These are phyloP conservation scores for Aspergillus pseudoviridinutans DNA, from an alignment of 2,329 filamentous ascomycete species.

Conservation along the genomic window DNA sequence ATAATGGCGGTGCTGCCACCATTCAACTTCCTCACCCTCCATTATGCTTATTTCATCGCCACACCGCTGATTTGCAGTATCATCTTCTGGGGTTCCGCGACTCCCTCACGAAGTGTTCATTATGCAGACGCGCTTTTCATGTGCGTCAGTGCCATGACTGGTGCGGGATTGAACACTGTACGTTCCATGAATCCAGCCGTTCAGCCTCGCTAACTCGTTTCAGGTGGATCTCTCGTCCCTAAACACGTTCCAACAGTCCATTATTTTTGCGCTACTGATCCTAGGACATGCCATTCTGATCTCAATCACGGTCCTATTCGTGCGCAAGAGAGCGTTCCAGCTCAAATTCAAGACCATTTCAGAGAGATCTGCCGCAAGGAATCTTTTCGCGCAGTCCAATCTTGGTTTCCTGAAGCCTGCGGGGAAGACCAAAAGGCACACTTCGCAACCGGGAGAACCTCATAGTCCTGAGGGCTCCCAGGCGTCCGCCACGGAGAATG, in stretches of 20 bases:
- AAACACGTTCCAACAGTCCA: constrained; percentile 64
- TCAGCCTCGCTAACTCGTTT: constrained; percentile 3
- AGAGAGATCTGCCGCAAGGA: constrained; percentile 23
- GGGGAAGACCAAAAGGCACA: not conserved
- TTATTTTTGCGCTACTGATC: constrained; percentile 63
- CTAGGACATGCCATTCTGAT: constrained; percentile 66
- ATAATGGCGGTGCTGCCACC: constrained; percentile 29
- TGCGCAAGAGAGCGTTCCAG: constrained; percentile 61
- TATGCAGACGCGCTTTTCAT: constrained; percentile 67
- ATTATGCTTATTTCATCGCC: constrained; percentile 63
- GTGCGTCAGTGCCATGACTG: constrained; percentile 62
- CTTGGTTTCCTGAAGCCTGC: not conserved
- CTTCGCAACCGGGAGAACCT: not conserved
- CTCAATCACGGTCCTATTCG: constrained; percentile 59
- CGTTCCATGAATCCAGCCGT: constrained; percentile 22
- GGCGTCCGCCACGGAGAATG: not conserved
- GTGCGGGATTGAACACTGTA: constrained; percentile 63
- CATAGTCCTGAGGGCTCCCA: constrained; percentile 1
- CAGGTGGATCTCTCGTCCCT: constrained; percentile 51
- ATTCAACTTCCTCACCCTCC: constrained; percentile 61
- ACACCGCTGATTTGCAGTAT: constrained; percentile 54
- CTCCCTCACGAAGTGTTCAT: constrained; percentile 48
- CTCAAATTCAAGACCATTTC: constrained; percentile 55
- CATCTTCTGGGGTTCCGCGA: constrained; percentile 56
- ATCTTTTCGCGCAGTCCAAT: not conserved